Conservation (phyloP, 2,329 filamentous ascomycete species). For the Zymoseptoria crescenta region DNA sequence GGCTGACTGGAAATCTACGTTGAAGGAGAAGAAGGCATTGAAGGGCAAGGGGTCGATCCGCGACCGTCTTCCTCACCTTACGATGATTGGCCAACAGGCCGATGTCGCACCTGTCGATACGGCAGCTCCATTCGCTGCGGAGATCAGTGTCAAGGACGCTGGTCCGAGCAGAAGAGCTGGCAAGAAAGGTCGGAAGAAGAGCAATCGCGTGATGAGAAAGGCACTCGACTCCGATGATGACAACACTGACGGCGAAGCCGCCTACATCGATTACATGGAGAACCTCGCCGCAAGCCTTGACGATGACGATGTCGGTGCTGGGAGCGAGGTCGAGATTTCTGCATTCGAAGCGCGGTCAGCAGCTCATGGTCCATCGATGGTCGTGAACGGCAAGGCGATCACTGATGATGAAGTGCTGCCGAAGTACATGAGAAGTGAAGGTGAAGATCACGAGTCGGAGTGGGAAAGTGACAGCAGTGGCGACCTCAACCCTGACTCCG, state of each 20-base stretch:
- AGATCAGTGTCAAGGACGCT: conserved; percentile 5
- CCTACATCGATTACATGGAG: conserved; percentile 60
- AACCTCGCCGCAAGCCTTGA: conserved; percentile 46
- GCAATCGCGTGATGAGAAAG: conserved; percentile 23
- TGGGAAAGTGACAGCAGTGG: conserved; percentile 16
- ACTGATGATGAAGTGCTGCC: conserved; percentile 24
- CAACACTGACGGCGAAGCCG: conserved; percentile 28
- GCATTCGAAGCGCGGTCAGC: conserved; percentile 4
- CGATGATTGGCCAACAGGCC: neutral
- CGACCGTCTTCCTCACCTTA: neutral
- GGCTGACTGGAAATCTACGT: conserved; percentile 19
- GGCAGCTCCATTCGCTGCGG: neutral
- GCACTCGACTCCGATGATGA: conserved; percentile 42
- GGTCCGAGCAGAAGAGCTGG: conserved; percentile 18
- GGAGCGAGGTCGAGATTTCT: conserved; percentile 6
- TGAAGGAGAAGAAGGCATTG: conserved; percentile 20
- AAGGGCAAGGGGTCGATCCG: conserved; percentile 5
- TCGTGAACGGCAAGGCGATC: conserved; percentile 24
- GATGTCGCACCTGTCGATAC: neutral
- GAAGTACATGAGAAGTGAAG: conserved; percentile 11
- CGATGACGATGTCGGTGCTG: conserved; percentile 11
- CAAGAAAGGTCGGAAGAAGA: conserved; percentile 28
- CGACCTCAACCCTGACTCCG: conserved; percentile 21
- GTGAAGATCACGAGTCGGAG: conserved; percentile 7
- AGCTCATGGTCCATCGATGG: conserved; percentile 20